phyloP scores from a whole-genome alignment of 768 basidiomycete genomes.

The Lactarius quietus region DNA sequence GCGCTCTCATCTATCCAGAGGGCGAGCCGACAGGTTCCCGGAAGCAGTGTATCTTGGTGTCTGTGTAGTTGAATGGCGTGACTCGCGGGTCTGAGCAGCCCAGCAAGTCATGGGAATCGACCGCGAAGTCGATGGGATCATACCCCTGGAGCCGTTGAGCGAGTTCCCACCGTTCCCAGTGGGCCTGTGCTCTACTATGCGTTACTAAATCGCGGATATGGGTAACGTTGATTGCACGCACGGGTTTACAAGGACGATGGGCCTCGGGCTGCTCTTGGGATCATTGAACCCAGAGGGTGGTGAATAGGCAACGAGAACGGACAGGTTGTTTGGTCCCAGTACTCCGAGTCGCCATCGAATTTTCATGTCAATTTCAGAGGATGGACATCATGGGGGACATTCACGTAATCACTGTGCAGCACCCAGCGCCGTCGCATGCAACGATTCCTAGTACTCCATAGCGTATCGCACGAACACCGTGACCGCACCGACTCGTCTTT shows the following conservation, averaged over 20 bases:
- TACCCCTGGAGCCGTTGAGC: constrained; percentile 69
- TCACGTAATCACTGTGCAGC: too few species aligned
- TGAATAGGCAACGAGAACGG: constrained; percentile 7
- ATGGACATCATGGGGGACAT: too few species aligned
- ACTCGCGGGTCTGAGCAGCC: constrained; percentile 74
- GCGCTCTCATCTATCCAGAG: constrained; percentile 89
- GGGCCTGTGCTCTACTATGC: constrained; percentile 37
- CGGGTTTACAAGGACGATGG: constrained; percentile 48
- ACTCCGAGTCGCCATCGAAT: too few species aligned
- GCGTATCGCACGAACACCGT: too few species aligned
- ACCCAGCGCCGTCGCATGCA: too few species aligned
- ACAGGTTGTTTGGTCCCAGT: too few species aligned
- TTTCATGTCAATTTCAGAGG: too few species aligned
- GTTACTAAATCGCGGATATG: neutral
- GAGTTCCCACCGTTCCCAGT: constrained; percentile 73
- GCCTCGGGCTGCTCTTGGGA: constrained; percentile 37
- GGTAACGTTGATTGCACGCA: constrained; percentile 35
- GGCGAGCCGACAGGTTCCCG: constrained; percentile 75
- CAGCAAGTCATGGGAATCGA: constrained; percentile 86
- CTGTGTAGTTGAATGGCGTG: constrained; percentile 66
- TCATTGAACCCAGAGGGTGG: constrained; percentile 26
- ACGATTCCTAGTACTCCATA: too few species aligned
- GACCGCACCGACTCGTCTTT: too few species aligned
- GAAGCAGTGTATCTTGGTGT: constrained; percentile 62
- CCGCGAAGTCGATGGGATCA: constrained; percentile 73